Evolutionary conservation across 23 red algal genomes (phyloP), one percentile per base, ranked within the genome.

Genomic region (Cyanidioschyzon merolae): DNA sequence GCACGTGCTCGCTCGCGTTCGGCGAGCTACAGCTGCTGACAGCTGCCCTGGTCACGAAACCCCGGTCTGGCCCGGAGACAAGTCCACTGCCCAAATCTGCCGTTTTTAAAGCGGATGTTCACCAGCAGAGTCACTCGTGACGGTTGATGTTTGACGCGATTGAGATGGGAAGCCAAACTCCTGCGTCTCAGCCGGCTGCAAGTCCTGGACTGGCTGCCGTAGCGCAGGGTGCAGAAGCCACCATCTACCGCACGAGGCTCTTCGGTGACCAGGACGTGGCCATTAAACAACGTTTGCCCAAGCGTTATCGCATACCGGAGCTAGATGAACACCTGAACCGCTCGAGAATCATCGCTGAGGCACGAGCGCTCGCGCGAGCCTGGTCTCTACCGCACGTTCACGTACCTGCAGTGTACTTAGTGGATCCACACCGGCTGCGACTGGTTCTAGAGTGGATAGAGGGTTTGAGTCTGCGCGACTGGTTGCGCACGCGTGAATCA

Each of bases 281-380:
- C 63, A 71, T 71, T 27, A 71, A 71, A 32, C n/a, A 71, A 35
- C 63, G 63, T 7, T 71, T 71, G 12, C 63, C n/a, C 16, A 71
- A 71, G 30, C 63, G 32, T 3, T 71, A 71, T 35, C 63, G 63
- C 63, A 17, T 71, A 27, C 12, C 63, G 63, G 63, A 71, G 32
- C 63, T 71, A 7, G 63, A 71, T 32, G 63, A 71, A 32, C 63
- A 71, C 3, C 63, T 71, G 63, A 71, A 25, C 63, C 63, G 63
- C 12, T 32, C 63, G 16, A 15, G 63, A 35, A 32, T 71, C 7
- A 71, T 35, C 29, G 63, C 63, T 7, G 63, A 71, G 63, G 12
- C 63, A 3, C 63, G 63, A 27, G 63, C 63, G n/a, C 21, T 35
- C 12, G 63, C 63, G n/a, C 21, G 32, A 35, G 63, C 63, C 12